Conservation (phyloP, 306 rosid genomes). For the Carpinus fangiana region DNA sequence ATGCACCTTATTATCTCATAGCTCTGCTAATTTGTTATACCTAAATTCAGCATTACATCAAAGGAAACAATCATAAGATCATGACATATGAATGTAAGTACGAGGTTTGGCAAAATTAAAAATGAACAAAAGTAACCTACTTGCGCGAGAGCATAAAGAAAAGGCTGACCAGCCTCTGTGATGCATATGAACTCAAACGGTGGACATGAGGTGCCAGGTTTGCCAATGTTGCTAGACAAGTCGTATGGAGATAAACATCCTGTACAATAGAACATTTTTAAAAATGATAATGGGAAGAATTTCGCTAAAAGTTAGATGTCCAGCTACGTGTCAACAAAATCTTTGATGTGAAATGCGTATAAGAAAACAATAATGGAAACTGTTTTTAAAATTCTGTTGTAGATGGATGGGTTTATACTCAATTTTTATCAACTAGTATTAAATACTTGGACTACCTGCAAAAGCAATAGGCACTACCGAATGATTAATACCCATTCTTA, state of each 20-base stretch:
- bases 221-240: slow-evolving; percentile 94
- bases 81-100: slow-evolving; percentile 1
- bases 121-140: slow-evolving; percentile 45
- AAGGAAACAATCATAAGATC: slow-evolving; percentile 29
- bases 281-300: not conserved
- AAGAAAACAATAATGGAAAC: not conserved
- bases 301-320: not conserved
- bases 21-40: slow-evolving; percentile 88
- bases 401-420: too few relatives aligned
- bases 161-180: slow-evolving; percentile 98
- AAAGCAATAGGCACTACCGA: too few relatives aligned
- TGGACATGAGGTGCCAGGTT: slow-evolving; percentile 98
- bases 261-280: not conserved
- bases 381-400: not conserved
- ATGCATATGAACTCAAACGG: slow-evolving; percentile 92
- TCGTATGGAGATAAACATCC: slow-evolving; percentile 90
- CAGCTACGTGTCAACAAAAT: not conserved
- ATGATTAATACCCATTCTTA: not conserved
- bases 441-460: too few relatives aligned
- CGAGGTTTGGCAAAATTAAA: slow-evolving; percentile 4
- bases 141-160: slow-evolving; percentile 91
- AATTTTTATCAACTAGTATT: too few relatives aligned
- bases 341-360: not conserved
- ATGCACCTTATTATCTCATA: slow-evolving; percentile 55
- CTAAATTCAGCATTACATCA: slow-evolving; percentile 37